Percentiles rank a stretch among this genome's conserved stretches.
Evolutionary conservation across 2,329 filamentous ascomycete genomes (phyloP).

Genomic region (Hypoxylon sp.): DNA sequence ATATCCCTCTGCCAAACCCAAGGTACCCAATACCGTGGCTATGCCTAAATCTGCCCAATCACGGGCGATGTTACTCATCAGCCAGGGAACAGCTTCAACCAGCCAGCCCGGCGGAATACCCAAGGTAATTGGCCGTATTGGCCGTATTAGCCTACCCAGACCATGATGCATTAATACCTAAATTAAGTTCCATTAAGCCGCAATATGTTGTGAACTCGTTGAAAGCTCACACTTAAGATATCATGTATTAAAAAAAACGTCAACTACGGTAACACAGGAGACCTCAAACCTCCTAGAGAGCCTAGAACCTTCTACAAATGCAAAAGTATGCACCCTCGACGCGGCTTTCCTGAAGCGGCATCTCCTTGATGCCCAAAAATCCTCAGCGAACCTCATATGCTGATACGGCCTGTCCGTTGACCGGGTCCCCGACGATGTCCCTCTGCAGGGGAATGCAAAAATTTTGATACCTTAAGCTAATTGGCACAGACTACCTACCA

Average conservation of each 20-base stretch:
- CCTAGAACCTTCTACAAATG: conserved; percentile 39
- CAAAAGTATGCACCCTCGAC: conserved; percentile 26
- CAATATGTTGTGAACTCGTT: conserved; percentile 29
- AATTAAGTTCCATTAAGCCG: conserved; percentile 43
- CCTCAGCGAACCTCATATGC: conserved; percentile 32
- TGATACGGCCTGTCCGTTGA: conserved; percentile 20
- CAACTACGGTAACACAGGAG: conserved; percentile 8
- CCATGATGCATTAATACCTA: conserved; percentile 42
- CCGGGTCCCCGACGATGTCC: conserved; percentile 25
- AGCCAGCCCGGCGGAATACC: conserved; percentile 37
- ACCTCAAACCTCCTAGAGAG: conserved; percentile 17
- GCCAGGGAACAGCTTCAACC: conserved; percentile 10
- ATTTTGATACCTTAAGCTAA: conserved; percentile 28
- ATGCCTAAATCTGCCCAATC: conserved; percentile 31
- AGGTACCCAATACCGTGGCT: conserved; percentile 20
- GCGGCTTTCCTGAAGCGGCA: conserved; percentile 41
- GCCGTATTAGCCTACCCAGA: conserved; percentile 40
- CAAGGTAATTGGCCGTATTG: conserved; percentile 37
- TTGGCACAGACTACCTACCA: conserved; percentile 29
- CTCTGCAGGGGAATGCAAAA: conserved; percentile 32
- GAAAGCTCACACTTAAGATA: conserved; percentile 18
- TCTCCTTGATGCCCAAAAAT: conserved; percentile 36
- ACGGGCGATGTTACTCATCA: conserved; percentile 19
- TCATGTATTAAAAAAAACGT: conserved; percentile 14
- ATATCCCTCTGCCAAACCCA: conserved; percentile 10